Evolutionary conservation across 139 green algal genomes (phyloP).

Genomic region (Eudorina sp.): DNA sequence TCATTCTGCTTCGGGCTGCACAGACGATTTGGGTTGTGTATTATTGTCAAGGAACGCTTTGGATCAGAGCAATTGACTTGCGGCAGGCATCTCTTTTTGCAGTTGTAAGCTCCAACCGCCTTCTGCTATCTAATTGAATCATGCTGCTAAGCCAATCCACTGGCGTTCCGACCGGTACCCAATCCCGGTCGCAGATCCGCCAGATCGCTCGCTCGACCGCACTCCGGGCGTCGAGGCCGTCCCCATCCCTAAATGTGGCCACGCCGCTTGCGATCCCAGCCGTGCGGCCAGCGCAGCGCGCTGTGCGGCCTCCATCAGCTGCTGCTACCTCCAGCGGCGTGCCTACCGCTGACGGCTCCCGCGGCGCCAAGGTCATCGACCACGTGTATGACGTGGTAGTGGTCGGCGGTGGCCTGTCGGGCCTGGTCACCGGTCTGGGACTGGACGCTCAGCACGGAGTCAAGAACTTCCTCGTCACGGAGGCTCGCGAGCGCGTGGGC

Average conservation of each 20-base stretch:
- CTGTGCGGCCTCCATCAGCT: not conserved
- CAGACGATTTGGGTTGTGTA: not conserved
- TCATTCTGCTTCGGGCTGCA: not conserved
- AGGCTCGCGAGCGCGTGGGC: conserved; percentile 95
- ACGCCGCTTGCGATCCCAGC: not conserved
- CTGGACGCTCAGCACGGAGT: conserved; percentile 77
- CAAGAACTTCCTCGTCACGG: conserved; percentile 90
- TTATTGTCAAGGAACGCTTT: not conserved
- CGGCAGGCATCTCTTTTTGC: not conserved
- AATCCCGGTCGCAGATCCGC: not conserved
- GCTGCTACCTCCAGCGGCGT: conserved; percentile 14
- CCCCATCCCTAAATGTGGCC: not conserved
- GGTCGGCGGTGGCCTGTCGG: conserved; percentile 68
- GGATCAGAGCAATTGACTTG: not conserved
- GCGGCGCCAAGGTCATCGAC: conserved; percentile 14
- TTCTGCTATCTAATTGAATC: not conserved
- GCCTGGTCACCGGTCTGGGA: conserved; percentile 82
- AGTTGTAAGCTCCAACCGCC: not conserved
- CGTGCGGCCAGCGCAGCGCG: not conserved
- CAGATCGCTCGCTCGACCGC: not conserved
- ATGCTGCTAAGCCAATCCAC: conserved; percentile 27
- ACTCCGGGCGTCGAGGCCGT: not conserved
- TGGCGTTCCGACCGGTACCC: not conserved
- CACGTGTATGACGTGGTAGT: conserved; percentile 65
- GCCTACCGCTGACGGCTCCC: not conserved